These are phyloP conservation scores for Penicillium taxi DNA, from an alignment of 495 filamentous ascomycete species.

Conservation along the genomic window DNA sequence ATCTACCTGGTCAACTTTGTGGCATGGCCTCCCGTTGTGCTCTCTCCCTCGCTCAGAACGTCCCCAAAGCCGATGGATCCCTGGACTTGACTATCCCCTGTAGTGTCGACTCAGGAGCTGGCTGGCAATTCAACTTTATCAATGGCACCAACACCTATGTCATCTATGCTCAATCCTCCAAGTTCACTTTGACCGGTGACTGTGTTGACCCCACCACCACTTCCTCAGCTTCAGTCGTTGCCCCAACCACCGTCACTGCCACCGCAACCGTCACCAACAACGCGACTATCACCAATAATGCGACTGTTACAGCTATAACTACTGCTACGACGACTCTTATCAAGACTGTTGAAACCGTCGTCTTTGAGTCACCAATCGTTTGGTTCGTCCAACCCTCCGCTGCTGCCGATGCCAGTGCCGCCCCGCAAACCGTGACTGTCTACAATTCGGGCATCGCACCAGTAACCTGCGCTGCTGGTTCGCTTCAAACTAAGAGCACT, in stretches of 20 bases:
- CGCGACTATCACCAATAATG: conserved; percentile 2
- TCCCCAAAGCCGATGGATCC: conserved; percentile 21
- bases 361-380: too few species aligned
- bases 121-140: conserved; percentile 42
- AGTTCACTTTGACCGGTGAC: conserved; percentile 24
- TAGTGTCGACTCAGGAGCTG: conserved; percentile 29
- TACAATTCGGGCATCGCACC: too few species aligned
- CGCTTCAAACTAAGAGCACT: too few species aligned
- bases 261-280: conserved; percentile 7
- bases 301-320: conserved; percentile 4
- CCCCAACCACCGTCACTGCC: conserved; percentile 9
- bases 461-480: too few species aligned
- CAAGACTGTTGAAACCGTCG: too few species aligned
- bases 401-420: too few species aligned
- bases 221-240: conserved; percentile 8
- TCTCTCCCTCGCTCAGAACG: conserved; percentile 27
- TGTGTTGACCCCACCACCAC: conserved; percentile 3
- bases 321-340: too few species aligned
- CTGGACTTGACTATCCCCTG: conserved; percentile 34
- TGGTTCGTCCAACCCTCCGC: too few species aligned
- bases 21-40: conserved; percentile 39
- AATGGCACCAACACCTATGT: conserved; percentile 44
- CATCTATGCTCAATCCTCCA: conserved; percentile 39
- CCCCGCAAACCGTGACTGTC: too few species aligned
- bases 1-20: conserved; percentile 45